phyloP scores from a whole-genome alignment of 345 rosid species.

The Brassica napus region Da-Ae NC_063438.1:26272001-26272500 shows the following conservation, averaged over 20 bases:
- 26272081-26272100: slow-evolving; percentile 74
- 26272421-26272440: slow-evolving; percentile 37
- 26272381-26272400: slow-evolving; percentile 23
- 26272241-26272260: slow-evolving; percentile 77
- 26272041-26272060: slow-evolving; percentile 68
- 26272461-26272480: slow-evolving; percentile 26
- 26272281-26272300: slow-evolving; percentile 92
- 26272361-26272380: not conserved
- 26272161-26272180: slow-evolving; percentile 82
- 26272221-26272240: slow-evolving; percentile 98
- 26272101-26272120: slow-evolving; percentile 19
- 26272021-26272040: slow-evolving; percentile 68
- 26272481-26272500: slow-evolving; percentile 30
- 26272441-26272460: slow-evolving; percentile 31
- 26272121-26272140: slow-evolving; percentile 64
- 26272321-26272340: slow-evolving; percentile 83
- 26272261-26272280: slow-evolving; percentile 94
- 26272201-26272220: slow-evolving; percentile 94
- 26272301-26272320: slow-evolving; percentile 84
- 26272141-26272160: slow-evolving; percentile 96
- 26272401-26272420: slow-evolving; percentile 31
- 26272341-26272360: slow-evolving; percentile 58
- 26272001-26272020: slow-evolving; percentile 71
- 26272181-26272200: slow-evolving; percentile 89
- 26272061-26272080: slow-evolving; percentile 93